phyloP scores from a whole-genome alignment of 1,284 basidiomycete genomes.

The Prillingera fragicola region DNA sequence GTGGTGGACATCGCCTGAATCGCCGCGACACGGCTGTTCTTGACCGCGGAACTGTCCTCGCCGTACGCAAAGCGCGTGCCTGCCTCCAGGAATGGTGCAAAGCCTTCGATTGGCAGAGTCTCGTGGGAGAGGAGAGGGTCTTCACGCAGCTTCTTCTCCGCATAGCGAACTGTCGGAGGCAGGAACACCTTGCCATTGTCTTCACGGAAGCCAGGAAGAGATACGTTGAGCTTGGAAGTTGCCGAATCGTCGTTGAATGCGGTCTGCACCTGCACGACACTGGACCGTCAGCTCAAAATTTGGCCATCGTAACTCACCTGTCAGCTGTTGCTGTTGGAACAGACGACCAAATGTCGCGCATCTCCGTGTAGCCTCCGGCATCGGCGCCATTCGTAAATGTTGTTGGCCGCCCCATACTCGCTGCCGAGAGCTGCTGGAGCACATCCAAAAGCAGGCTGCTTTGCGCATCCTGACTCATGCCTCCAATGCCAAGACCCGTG shows the following conservation, averaged over 20 bases:
- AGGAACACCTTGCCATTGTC: constrained; percentile 81
- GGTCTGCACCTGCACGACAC: constrained; percentile 46
- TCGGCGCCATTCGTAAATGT: constrained; percentile 2
- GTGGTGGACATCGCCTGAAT: constrained; percentile 94
- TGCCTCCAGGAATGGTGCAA: constrained; percentile 37
- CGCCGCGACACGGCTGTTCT: constrained; percentile 26
- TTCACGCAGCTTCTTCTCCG: constrained; percentile 44
- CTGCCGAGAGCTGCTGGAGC: constrained; percentile 38
- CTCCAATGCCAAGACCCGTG: constrained; percentile 24
- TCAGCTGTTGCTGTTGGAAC: constrained; percentile 29
- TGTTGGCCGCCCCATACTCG: constrained; percentile 27
- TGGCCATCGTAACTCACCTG: constrained; percentile 31
- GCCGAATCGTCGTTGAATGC: constrained; percentile 78
- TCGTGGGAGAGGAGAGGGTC: constrained; percentile 29
- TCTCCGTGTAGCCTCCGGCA: constrained; percentile 10
- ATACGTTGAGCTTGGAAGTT: constrained; percentile 83
- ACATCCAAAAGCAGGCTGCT: constrained; percentile 42
- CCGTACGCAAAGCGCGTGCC: constrained; percentile 42
- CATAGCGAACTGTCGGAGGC: constrained; percentile 86
- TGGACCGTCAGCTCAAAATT: constrained; percentile 11
- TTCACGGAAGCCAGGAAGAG: constrained; percentile 84
- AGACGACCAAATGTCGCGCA: constrained; percentile 33
- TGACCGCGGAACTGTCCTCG: constrained; percentile 58
- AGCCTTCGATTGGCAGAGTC: constrained; percentile 39
- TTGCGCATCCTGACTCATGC: constrained; percentile 35